Evolutionary conservation across 352 stramenopile species (phyloP), one percentile per base, ranked within the genome.

Genomic region (Phytophthora multivora): DNA sequence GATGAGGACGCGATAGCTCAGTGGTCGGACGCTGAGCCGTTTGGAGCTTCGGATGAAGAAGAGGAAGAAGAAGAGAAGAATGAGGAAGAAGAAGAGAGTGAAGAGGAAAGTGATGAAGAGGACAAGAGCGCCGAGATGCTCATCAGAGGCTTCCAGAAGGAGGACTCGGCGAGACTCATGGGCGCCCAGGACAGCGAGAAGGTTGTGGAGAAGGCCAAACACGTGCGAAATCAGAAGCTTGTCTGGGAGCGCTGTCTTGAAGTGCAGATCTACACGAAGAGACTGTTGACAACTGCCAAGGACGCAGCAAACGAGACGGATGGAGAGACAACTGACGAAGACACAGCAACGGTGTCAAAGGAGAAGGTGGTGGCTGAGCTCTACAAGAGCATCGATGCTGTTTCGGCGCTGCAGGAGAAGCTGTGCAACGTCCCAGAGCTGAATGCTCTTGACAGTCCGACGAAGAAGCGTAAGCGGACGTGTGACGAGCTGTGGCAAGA

Each of bases 181-280:
- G 79, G 73, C 28, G 62, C 70, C n/a, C 86, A 86, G 46, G 83
- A 96, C 66, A 90, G 66, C n/a, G 80, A 84, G 39, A 90, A 90
- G 53, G 48, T 90, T 13, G 59, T 91, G 21, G 73, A 94, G 46
- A 93, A 93, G 62, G 85, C 85, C 23, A 80, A 72, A 5, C 83
- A 94, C 40, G 85, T 94, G 59, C 80, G 85, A 18, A 69, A 96
- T 61, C 87, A 96, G 53, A 96, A 94, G 60, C 33, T 94, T 1
- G 59, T 96, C 8, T 96, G 86, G 85, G 87, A 96, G 56, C 79
- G 82, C 19, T 93, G 79, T 69, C 73, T 96, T 4, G 87, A 96
- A 58, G 70, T 83, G 40, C 87, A 96, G 68, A 96, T 96, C 60
- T 91, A 89, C 66, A 91, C 86, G 0, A 94, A 94, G 71, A 70